phyloP scores from a whole-genome alignment of 1,139 yeast species.

The Scheffersomyces quercinus region DNA sequence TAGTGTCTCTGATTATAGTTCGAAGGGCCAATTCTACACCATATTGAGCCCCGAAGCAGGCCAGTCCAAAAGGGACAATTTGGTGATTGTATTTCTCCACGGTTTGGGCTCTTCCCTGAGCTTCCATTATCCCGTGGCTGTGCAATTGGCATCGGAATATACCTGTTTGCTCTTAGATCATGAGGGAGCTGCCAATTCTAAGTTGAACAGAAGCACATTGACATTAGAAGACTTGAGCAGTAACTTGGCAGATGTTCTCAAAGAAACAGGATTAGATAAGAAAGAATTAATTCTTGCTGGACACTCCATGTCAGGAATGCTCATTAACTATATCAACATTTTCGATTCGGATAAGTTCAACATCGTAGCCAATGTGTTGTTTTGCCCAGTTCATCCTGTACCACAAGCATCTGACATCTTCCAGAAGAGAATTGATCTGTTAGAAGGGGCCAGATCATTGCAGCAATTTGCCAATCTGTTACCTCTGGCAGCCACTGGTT shows the following conservation, averaged over 20 bases:
- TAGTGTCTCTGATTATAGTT: neutral
- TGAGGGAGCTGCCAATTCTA: slow-evolving; percentile 23
- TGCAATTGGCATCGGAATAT: slow-evolving; percentile 11
- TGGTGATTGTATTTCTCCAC: slow-evolving; percentile 18
- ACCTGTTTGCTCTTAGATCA: slow-evolving; percentile 24
- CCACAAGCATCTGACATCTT: slow-evolving; percentile 15
- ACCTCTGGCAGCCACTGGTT: slow-evolving; percentile 23
- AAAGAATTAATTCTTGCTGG: slow-evolving; percentile 20
- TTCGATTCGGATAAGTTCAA: slow-evolving; percentile 3
- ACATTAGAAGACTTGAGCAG: slow-evolving; percentile 17
- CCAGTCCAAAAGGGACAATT: neutral
- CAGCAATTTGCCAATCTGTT: slow-evolving; percentile 17
- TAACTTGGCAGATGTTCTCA: slow-evolving; percentile 17
- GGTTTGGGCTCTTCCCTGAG: slow-evolving; percentile 30
- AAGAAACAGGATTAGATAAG: slow-evolving; percentile 10
- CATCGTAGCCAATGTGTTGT: slow-evolving; percentile 15
- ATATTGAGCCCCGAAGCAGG: neutral
- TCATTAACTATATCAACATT: slow-evolving; percentile 16
- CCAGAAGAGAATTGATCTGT: slow-evolving; percentile 13
- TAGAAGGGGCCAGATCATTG: slow-evolving; percentile 12
- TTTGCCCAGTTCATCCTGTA: slow-evolving; percentile 28
- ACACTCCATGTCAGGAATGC: slow-evolving; percentile 32
- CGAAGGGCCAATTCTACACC: neutral
- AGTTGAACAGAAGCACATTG: slow-evolving; percentile 8
- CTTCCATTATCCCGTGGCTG: slow-evolving; percentile 20